phyloP scores from a whole-genome alignment of 1,139 yeast genomes.

The Debaryomyces robertsiae region DNA sequence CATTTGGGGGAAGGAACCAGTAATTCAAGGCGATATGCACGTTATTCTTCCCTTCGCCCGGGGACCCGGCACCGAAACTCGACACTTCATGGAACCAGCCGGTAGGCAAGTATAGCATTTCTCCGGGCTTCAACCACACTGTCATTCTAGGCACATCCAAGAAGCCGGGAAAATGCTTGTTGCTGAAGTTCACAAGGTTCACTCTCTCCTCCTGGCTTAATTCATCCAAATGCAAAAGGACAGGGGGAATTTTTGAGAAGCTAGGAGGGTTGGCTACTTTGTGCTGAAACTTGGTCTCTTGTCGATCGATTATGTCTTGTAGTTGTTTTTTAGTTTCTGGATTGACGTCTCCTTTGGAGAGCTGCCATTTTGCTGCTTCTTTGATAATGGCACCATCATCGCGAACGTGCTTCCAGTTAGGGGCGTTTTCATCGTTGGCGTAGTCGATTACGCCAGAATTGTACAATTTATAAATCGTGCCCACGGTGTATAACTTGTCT shows the following conservation, averaged over 20 bases:
- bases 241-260: constrained; percentile 64
- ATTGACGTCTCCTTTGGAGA: constrained; percentile 17
- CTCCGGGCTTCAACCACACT: constrained; percentile 59
- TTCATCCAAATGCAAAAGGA: constrained; percentile 60
- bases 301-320: constrained; percentile 17
- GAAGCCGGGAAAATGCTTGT: constrained; percentile 50
- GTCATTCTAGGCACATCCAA: constrained; percentile 40
- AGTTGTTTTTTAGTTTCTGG: constrained; percentile 13
- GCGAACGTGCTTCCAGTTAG: constrained; percentile 58
- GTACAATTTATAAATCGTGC: constrained; percentile 51
- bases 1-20: constrained; percentile 72
- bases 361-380: constrained; percentile 46
- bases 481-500: constrained; percentile 58
- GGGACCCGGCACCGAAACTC: constrained; percentile 48
- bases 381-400: constrained; percentile 63
- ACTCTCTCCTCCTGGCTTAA: constrained; percentile 29
- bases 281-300: constrained; percentile 18
- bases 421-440: constrained; percentile 51
- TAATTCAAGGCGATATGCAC: constrained; percentile 68
- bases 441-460: constrained; percentile 71
- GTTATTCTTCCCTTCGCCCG: constrained; percentile 20
- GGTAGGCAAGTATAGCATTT: constrained; percentile 69
- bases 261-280: constrained; percentile 62
- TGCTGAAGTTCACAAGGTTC: constrained; percentile 30
- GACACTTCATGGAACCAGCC: constrained; percentile 86